These are phyloP conservation scores for Gnaphalium uliginosum DNA, from an alignment of 129 eudicot genomes.

Conservation along the genomic window DNA sequence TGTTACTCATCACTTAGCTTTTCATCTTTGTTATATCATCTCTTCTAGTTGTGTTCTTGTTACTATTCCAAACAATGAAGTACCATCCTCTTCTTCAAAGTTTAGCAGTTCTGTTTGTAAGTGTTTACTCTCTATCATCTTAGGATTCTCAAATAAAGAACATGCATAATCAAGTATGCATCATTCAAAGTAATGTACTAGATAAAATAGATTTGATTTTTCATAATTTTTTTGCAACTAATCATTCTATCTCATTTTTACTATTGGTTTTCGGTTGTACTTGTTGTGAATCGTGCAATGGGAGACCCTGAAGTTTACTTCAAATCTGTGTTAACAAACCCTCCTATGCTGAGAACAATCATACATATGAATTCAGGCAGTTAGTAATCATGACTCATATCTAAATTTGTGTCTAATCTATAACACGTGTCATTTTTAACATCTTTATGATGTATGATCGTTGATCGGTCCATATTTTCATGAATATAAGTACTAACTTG, in stretches of 20 bases:
- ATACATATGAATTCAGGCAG: neutral
- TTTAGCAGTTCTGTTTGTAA: neutral
- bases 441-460: too few species aligned
- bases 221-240: neutral
- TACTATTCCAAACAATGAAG: slow-evolving; percentile 1
- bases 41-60: neutral
- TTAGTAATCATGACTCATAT: neutral
- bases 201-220: neutral
- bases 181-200: too few species aligned
- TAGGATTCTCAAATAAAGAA: too few species aligned
- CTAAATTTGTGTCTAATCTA: neutral
- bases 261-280: neutral
- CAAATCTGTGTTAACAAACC: slow-evolving; percentile 22
- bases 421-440: neutral
- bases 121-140: neutral
- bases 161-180: too few species aligned
- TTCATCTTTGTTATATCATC: neutral
- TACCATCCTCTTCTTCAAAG: slow-evolving; percentile 1
- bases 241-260: neutral
- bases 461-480: too few species aligned
- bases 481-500: too few species aligned
- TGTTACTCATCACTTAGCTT: neutral
- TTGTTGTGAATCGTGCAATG: slow-evolving; percentile 5
- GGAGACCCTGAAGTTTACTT: neutral
- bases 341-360: slow-evolving; percentile 8